phyloP scores from a whole-genome alignment of 208 protist genomes.

The Trichomonas tenax region DNA sequence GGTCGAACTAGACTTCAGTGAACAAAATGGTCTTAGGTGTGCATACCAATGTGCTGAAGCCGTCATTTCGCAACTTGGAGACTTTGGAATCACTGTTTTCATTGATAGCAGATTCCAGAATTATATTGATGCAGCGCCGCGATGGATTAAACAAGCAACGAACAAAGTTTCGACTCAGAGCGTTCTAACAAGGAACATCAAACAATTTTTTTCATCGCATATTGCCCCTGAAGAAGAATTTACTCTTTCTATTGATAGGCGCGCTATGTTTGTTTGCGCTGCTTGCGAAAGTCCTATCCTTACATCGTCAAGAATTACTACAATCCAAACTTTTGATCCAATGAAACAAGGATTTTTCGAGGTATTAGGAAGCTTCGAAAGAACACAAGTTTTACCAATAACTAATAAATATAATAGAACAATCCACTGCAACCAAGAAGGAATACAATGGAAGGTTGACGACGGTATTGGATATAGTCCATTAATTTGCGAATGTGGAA shows the following conservation, averaged over 20 bases:
- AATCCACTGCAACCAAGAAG: not conserved
- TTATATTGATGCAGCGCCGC: not conserved
- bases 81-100: slow-evolving; percentile 37
- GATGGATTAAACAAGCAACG: not conserved
- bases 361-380: not conserved
- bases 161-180: not conserved
- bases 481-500: not conserved
- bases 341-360: not conserved
- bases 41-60: not conserved
- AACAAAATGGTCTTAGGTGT: not conserved
- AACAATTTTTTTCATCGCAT: not conserved
- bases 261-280: not conserved
- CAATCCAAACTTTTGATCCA: not conserved
- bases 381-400: not conserved
- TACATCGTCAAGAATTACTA: not conserved
- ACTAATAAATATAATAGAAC: not conserved
- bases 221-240: not conserved
- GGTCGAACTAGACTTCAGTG: not conserved
- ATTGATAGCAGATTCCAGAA: slow-evolving; percentile 31
- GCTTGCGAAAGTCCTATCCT: not conserved
- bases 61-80: slow-evolving; percentile 33
- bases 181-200: not conserved
- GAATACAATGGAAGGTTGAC: not conserved
- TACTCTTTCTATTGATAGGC: not conserved
- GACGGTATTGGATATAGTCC: not conserved